Percentiles rank a stretch among this genome's conserved stretches.
Conservation (phyloP, 495 filamentous ascomycete species). For the Penicillium salamii region DNA sequence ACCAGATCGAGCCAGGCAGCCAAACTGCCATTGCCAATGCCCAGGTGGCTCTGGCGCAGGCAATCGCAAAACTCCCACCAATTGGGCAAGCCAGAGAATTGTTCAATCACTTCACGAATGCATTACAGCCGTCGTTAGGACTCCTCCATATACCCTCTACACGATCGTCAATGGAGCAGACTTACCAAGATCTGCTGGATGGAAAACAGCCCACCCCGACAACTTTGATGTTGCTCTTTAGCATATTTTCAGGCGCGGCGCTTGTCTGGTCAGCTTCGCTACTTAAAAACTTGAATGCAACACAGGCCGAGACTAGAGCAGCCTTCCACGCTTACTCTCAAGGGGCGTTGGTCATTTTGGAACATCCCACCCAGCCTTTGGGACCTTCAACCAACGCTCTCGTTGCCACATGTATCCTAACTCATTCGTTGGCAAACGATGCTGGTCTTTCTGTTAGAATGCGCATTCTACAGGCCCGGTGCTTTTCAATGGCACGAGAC, state of each 20-base stretch:
- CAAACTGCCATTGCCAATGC: neutral
- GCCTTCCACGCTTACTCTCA: constrained; percentile 21
- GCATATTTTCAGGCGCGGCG: constrained; percentile 24
- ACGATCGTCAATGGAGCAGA: constrained; percentile 15
- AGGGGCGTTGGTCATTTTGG: constrained; percentile 19
- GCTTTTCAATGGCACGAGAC: constrained; percentile 22
- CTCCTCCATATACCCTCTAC: constrained; percentile 29
- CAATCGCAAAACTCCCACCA: constrained; percentile 19
- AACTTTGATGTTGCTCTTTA: constrained; percentile 20
- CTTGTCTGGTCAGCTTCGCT: constrained; percentile 22
- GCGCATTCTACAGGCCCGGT: constrained; percentile 19
- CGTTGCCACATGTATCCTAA: constrained; percentile 17
- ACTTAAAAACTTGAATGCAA: constrained; percentile 18
- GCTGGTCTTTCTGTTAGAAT: constrained; percentile 21
- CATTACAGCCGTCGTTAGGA: constrained; percentile 21
- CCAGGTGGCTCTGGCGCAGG: constrained; percentile 1
- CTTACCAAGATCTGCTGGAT: constrained; percentile 20
- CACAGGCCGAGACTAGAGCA: constrained; percentile 15
- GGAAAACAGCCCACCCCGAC: constrained; percentile 12
- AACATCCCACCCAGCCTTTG: constrained; percentile 14
- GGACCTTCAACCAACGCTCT: constrained; percentile 24
- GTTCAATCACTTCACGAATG: constrained; percentile 22
- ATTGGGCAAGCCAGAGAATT: constrained; percentile 20
- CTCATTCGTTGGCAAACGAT: constrained; percentile 19
- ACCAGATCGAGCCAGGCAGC: neutral